Conservation (phyloP, 129 eudicot genomes). For the Pittosporum tobira region DNA sequence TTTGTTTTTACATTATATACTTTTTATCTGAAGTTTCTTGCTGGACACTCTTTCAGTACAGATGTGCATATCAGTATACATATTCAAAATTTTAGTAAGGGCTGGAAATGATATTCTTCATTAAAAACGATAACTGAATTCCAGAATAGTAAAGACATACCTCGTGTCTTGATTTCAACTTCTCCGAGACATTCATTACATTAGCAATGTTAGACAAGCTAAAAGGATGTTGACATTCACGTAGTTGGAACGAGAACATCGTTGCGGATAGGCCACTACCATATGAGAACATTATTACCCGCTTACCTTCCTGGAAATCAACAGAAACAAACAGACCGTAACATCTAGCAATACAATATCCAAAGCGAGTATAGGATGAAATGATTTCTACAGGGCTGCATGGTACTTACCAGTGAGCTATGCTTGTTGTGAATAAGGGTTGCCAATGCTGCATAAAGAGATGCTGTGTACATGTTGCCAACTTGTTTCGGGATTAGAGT, state of each 20-base stretch:
- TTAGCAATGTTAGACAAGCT: constrained; percentile 69
- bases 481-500: constrained; percentile 92
- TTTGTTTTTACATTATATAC: too few species aligned
- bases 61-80: too few species aligned
- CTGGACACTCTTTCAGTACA: too few species aligned
- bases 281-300: constrained; percentile 84
- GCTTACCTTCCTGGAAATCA: constrained; percentile 58
- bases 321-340: not conserved
- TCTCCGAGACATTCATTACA: constrained; percentile 68
- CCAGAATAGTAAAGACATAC: constrained; percentile 24
- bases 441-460: constrained; percentile 80
- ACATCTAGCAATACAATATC: too few species aligned
- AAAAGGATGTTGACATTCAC: constrained; percentile 77
- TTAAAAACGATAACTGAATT: not conserved
- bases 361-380: too few species aligned
- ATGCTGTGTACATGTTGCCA: constrained; percentile 98
- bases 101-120: constrained; percentile 36
- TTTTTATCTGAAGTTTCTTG: too few species aligned
- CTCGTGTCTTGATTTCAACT: constrained; percentile 89
- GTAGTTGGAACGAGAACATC: constrained; percentile 68
- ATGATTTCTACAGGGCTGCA: not conserved
- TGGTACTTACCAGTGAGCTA: constrained; percentile 45
- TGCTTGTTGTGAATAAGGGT: constrained; percentile 74
- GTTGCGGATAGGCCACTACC: constrained; percentile 93
- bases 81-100: too few species aligned